Conservation (phyloP, 306 rosid genomes). For the Carpinus viminea region DNA sequence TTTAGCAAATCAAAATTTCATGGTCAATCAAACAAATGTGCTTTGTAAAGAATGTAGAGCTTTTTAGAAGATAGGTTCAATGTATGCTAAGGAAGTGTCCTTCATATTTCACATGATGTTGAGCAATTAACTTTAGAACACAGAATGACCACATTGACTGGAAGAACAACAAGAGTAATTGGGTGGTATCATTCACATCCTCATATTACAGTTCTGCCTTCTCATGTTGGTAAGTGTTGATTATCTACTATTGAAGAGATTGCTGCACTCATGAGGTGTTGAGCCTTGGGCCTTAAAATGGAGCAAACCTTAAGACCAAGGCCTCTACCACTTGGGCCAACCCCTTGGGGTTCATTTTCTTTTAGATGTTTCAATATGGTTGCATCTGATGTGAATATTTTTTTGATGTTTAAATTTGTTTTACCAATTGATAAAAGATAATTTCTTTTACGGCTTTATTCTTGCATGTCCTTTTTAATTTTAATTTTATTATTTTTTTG, state of each 20-base stretch:
- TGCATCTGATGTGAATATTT: not conserved
- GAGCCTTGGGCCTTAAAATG: too few species aligned
- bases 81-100: not conserved
- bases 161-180: constrained; percentile 90
- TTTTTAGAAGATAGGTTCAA: not conserved
- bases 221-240: constrained; percentile 80
- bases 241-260: not conserved
- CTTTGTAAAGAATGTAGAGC: not conserved
- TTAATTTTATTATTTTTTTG: too few species aligned
- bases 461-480: not conserved
- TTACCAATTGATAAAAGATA: not conserved
- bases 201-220: constrained; percentile 97
- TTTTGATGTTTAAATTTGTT: not conserved
- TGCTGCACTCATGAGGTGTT: too few species aligned
- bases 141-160: constrained; percentile 67
- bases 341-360: not conserved
- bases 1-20: not conserved
- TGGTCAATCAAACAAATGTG: not conserved
- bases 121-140: constrained; percentile 57
- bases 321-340: too few species aligned
- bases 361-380: not conserved
- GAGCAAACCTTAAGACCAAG: too few species aligned
- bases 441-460: not conserved
- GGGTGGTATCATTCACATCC: constrained; percentile 99
- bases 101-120: constrained; percentile 19